Base-by-base conservation (phyloP, 1,284 basidiomycete genomes). In the Inonotus hispidus region DNA sequence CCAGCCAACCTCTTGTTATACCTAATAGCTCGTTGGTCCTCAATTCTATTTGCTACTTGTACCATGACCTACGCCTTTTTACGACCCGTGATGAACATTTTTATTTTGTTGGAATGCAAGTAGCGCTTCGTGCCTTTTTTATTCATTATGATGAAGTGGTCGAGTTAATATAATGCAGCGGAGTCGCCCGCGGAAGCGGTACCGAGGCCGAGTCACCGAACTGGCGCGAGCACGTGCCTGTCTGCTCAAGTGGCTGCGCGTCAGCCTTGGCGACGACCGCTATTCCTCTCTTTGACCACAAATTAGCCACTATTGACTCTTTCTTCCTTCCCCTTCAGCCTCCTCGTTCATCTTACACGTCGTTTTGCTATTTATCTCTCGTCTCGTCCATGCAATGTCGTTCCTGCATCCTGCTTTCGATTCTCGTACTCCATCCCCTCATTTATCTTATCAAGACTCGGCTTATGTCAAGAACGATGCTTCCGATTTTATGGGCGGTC, bases 381-480 rank as follows among this genome's bases (percentile, higher is more conserved):
- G 4, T 29, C 29, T 43, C 32, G 38, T 25, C 32, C 54, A 37
- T 58, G 29, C 29, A 38, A 58, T 58, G 56, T 27, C 56, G n/a
- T 49, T 49, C 16, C 25, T 58, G 7, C n/a, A 37, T 37, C 13
- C 16, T 58, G 45, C 38, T 58, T 58, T 58, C 56, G 32, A 58
- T 37, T 46, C 41, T 10, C 19, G 37, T 25, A 29, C 45, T 38
- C 29, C 50, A 52, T n/a, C 14, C 25, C 50, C 50, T 5, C 27
- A 11, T 16, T 27, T 52, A 3, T 23, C 27, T 52, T 37, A 52
- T 52, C 32, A 27, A 23, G 32, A 47, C 29, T 41, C 21, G 11
- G 43, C 2, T 35, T 49, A 5, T 35, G 56, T 58, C 46, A 58
- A 58, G 56, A 21, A 58, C 29, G 56, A 58, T 11, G 45, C 56